A percentile compares a stretch with the other conserved stretches of the same genome.
Evolutionary conservation across 768 basidiomycete species (phyloP).

Genomic region (Phlegmacium glaucopus): DNA sequence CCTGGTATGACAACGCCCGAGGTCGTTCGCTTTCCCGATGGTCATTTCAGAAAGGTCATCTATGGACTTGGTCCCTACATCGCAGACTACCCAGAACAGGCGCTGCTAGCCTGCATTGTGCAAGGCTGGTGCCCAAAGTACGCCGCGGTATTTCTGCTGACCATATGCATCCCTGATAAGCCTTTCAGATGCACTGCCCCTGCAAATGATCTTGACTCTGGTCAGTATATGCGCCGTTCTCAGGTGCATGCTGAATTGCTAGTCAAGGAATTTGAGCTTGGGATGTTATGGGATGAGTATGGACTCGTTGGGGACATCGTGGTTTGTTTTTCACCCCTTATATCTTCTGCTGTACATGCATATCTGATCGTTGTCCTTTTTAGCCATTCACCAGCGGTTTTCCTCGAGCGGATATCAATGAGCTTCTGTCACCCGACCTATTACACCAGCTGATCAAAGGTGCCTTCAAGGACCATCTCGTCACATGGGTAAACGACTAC

Average conservation of each 20-base stretch:
- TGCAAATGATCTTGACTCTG: slow-evolving; percentile 20
- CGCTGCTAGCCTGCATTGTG: slow-evolving; percentile 20
- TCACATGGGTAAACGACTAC: neutral
- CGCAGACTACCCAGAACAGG: slow-evolving; percentile 36
- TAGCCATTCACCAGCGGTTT: neutral
- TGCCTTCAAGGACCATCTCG: neutral
- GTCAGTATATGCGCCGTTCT: slow-evolving; percentile 8
- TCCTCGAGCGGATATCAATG: neutral
- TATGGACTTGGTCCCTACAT: slow-evolving; percentile 29
- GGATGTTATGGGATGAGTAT: slow-evolving; percentile 3
- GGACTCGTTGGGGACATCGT: neutral
- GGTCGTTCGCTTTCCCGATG: slow-evolving; percentile 26
- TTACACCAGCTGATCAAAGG: neutral
- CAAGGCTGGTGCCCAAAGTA: slow-evolving; percentile 16
- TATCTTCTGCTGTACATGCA: neutral
- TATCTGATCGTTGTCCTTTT: no score
- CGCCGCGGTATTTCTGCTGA: neutral
- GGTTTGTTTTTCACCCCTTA: neutral
- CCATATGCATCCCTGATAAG: neutral
- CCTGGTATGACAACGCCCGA: slow-evolving; percentile 14
- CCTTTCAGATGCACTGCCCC: no score
- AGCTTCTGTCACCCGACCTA: neutral
- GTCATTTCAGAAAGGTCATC: slow-evolving; percentile 24
- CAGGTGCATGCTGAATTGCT: slow-evolving; percentile 9
- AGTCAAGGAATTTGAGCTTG: neutral